Conservation (phyloP, 1,139 yeast genomes). For the Hemisphaericaspora xylofermentans region DNA sequence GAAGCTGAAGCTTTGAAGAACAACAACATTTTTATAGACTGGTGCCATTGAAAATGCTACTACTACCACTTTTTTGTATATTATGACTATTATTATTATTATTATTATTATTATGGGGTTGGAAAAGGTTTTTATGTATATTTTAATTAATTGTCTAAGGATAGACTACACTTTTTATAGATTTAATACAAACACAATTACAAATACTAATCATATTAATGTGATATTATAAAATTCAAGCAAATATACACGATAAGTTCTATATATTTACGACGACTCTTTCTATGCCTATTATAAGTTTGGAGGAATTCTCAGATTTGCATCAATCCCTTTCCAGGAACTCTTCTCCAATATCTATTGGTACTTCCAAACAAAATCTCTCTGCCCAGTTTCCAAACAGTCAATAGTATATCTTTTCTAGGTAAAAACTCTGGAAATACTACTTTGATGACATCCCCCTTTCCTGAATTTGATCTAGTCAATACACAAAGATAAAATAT, state of each 20-base stretch:
- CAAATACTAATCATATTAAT: too few relatives aligned
- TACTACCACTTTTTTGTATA: neutral
- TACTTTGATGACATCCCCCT: slow-evolving; percentile 36
- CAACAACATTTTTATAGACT: neutral
- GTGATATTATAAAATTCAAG: too few relatives aligned
- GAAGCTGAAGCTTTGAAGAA: neutral
- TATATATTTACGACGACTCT: neutral
- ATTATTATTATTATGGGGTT: slow-evolving; percentile 2
- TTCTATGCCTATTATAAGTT: too few relatives aligned
- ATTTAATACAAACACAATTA: neutral
- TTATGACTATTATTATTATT: neutral
- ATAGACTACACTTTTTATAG: neutral
- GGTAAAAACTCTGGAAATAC: slow-evolving; percentile 52
- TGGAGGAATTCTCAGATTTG: slow-evolving; percentile 7
- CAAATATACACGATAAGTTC: neutral
- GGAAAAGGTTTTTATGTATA: neutral
- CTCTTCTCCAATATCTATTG: slow-evolving; percentile 40
- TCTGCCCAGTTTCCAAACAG: slow-evolving; percentile 43
- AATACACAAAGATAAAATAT: slow-evolving; percentile 59
- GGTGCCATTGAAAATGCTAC: neutral
- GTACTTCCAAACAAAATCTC: slow-evolving; percentile 37
- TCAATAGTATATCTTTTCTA: slow-evolving; percentile 39
- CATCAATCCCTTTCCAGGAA: slow-evolving; percentile 44
- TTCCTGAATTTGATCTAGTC: slow-evolving; percentile 33
- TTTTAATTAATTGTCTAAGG: neutral